phyloP scores from a whole-genome alignment of 768 basidiomycete species.

The Mycena olivaceomarginata region DNA sequence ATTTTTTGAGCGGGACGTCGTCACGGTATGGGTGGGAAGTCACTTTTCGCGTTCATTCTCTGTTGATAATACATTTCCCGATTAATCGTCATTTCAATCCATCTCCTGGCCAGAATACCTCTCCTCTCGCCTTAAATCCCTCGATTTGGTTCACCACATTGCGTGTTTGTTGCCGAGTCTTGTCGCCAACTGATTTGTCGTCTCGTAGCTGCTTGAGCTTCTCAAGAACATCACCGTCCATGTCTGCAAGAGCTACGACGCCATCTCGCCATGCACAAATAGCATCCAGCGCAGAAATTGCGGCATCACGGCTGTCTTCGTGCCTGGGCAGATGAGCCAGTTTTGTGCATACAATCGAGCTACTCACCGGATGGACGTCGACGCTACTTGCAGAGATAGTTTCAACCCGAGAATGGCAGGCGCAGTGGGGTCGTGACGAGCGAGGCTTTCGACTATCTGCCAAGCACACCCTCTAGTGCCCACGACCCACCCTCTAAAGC shows the following conservation, averaged over 20 bases:
- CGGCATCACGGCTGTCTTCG: background rate
- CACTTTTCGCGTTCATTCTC: no score
- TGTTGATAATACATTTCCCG: no score
- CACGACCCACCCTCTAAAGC: no score
- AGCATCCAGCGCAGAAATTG: background rate
- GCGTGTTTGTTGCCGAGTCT: background rate
- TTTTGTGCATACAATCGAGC: background rate
- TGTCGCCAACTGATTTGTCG: background rate
- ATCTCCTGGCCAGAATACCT: no score
- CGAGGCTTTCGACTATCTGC: background rate
- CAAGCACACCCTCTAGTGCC: background rate
- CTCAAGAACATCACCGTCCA: background rate
- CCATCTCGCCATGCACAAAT: background rate
- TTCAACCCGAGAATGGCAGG: background rate
- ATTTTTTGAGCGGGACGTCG: no score
- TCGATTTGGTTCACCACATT: no score
- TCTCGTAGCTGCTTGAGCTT: background rate
- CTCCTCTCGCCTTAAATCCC: no score
- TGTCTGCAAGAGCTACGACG: background rate
- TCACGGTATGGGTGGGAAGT: no score
- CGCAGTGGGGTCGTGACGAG: background rate
- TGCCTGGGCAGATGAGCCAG: background rate
- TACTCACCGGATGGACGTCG: no score
- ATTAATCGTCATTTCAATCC: no score
- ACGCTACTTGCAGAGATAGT: background rate